Conservation (phyloP, 345 rosid species). For the Trapa bicornis region DNA sequence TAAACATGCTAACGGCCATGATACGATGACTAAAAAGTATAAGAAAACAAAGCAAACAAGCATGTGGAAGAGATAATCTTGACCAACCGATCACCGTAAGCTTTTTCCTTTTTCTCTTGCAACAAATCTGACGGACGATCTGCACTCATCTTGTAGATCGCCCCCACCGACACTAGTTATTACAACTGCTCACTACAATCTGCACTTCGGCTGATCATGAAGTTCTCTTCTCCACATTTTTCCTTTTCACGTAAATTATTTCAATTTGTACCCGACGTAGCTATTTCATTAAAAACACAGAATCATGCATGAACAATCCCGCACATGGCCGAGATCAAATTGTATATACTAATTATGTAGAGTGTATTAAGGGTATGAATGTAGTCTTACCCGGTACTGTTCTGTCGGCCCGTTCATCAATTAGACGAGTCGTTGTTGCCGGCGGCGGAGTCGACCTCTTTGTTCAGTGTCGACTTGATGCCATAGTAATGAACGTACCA, state of each 20-base stretch:
- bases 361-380: too few species aligned
- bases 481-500: conserved; percentile 72
- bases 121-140: conserved; percentile 1
- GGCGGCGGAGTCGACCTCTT: conserved; percentile 16
- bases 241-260: too few species aligned
- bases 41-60: background rate
- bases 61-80: background rate
- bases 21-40: background rate
- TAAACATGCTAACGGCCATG: too few species aligned
- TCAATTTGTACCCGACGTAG: too few species aligned
- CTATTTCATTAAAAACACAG: too few species aligned
- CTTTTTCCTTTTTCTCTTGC: background rate
- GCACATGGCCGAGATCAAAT: too few species aligned
- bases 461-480: conserved; percentile 38
- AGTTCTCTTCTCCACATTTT: background rate
- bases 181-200: background rate
- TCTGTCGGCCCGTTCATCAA: background rate
- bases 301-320: too few species aligned
- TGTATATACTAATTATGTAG: too few species aligned
- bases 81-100: background rate
- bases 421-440: background rate
- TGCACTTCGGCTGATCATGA: background rate
- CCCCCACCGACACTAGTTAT: background rate
- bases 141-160: background rate
- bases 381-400: background rate